These are phyloP conservation scores for Aspergillus ochraceus DNA, from an alignment of 2,329 filamentous ascomycete species.

Conservation along the genomic window DNA sequence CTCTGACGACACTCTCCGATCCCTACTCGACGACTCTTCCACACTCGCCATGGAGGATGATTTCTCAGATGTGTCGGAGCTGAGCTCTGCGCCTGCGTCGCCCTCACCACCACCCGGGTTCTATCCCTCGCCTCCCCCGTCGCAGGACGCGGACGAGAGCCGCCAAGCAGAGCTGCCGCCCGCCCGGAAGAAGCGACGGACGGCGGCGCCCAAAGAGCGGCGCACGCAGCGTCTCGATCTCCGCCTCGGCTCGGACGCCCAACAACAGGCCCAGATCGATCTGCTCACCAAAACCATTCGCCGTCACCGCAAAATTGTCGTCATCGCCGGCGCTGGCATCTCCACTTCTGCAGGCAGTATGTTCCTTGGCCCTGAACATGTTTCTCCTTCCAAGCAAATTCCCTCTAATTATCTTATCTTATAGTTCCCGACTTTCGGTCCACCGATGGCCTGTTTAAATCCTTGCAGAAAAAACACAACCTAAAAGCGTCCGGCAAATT, in stretches of 20 bases:
- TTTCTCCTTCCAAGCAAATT: neutral
- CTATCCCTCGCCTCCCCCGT: conserved; percentile 46
- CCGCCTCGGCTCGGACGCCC: conserved; percentile 31
- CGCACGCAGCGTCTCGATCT: conserved; percentile 83
- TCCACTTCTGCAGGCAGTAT: conserved; percentile 92
- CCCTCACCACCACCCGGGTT: conserved; percentile 38
- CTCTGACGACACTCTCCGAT: neutral
- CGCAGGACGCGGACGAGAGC: conserved; percentile 40
- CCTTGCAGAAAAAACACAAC: conserved; percentile 81
- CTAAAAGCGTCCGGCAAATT: conserved; percentile 92
- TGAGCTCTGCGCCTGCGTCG: conserved; percentile 45
- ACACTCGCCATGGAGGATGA: conserved; percentile 25
- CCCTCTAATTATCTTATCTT: conserved; percentile 10
- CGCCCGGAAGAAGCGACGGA: conserved; percentile 72
- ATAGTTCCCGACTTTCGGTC: conserved; percentile 94
- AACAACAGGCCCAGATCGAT: conserved; percentile 61
- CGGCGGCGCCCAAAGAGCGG: conserved; percentile 64
- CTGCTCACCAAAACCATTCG: conserved; percentile 72
- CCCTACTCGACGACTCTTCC: too few relatives aligned
- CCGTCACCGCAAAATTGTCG: conserved; percentile 93
- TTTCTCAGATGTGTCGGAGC: conserved; percentile 39
- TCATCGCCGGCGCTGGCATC: conserved; percentile 94
- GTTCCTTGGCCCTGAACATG: conserved; percentile 12
- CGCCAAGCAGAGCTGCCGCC: conserved; percentile 66
- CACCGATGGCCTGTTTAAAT: conserved; percentile 82